phyloP scores from a whole-genome alignment of 1,284 basidiomycete species.

The Volvariella surrecta region DNA sequence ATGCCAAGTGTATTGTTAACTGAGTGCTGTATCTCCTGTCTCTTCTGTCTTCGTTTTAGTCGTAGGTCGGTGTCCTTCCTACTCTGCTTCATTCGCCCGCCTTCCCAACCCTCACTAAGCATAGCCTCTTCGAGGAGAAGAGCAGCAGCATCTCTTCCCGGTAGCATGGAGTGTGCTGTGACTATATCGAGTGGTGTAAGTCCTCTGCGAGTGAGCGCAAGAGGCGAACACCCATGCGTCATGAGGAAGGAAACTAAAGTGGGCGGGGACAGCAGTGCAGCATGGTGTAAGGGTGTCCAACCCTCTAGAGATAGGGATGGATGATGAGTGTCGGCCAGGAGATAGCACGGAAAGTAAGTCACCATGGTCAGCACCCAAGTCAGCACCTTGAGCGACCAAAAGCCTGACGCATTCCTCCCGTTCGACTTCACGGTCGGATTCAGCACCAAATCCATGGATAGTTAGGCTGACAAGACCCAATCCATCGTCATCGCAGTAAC shows the following conservation, averaged over 20 bases:
- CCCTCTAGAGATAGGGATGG: conserved; percentile 49
- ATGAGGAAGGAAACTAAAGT: conserved; percentile 89
- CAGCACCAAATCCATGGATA: conserved; percentile 80
- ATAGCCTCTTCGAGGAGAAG: conserved; percentile 76
- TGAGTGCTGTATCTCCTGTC: conserved; percentile 40
- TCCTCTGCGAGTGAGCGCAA: conserved; percentile 65
- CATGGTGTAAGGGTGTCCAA: conserved; percentile 96
- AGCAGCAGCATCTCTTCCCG: conserved; percentile 74
- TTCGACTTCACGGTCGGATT: conserved; percentile 75
- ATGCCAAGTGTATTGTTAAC: conserved; percentile 51
- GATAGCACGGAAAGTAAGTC: conserved; percentile 5
- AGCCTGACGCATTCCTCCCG: conserved; percentile 82
- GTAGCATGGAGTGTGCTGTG: conserved; percentile 68
- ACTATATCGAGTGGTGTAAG: conserved; percentile 83
- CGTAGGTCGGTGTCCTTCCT: conserved; percentile 50
- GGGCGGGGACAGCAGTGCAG: conserved; percentile 81
- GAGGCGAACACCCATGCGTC: conserved; percentile 83
- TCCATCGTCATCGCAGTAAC: conserved; percentile 74
- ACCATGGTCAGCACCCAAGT: conserved; percentile 65
- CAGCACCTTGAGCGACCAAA: conserved; percentile 72
- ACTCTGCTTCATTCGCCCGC: conserved; percentile 56
- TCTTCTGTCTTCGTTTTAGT: conserved; percentile 45
- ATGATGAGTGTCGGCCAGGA: not conserved
- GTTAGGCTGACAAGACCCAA: conserved; percentile 70
- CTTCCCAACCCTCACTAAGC: conserved; percentile 68